Conservation (phyloP, 805 yeast genomes). For the Schwanniomyces vanrijiae region DNA sequence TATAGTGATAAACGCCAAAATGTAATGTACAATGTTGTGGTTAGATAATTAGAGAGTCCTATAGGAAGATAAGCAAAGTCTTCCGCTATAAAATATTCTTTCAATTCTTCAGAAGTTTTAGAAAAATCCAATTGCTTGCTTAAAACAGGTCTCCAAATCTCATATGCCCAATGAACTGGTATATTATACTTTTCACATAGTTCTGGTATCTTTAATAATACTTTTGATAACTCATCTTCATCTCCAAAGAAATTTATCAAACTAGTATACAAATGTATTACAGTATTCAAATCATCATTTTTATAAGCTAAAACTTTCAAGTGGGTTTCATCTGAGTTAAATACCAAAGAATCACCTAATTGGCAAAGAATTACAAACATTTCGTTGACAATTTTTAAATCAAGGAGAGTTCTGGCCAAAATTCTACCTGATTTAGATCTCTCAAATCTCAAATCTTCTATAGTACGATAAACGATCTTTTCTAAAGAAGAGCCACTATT, state of each 20-base stretch:
- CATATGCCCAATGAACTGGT: conserved; percentile 67
- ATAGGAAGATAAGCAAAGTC: conserved; percentile 10
- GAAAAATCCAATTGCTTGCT: conserved; percentile 13
- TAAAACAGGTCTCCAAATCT: conserved; percentile 63
- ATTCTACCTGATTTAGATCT: conserved; percentile 48
- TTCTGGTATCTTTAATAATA: conserved; percentile 41
- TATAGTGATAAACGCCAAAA: conserved; percentile 78
- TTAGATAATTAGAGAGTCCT: conserved; percentile 25
- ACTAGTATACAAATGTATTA: conserved; percentile 66
- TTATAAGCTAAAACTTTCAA: conserved; percentile 71
- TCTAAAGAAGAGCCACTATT: conserved; percentile 64
- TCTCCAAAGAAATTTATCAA: conserved; percentile 53
- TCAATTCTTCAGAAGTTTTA: conserved; percentile 4
- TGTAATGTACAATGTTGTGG: conserved; percentile 47
- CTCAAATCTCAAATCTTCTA: conserved; percentile 57
- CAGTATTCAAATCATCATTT: conserved; percentile 67
- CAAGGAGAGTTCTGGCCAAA: conserved; percentile 47
- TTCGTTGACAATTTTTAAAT: conserved; percentile 53
- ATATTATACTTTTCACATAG: conserved; percentile 46
- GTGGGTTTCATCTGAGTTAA: conserved; percentile 39
- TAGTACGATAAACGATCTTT: conserved; percentile 52
- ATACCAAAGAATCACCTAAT: conserved; percentile 40
- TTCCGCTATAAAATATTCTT: conserved; percentile 10
- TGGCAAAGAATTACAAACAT: conserved; percentile 63
- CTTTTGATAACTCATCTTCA: conserved; percentile 25